Conservation (phyloP, 495 filamentous ascomycete genomes). For the Aspergillus indologenus region DNA sequence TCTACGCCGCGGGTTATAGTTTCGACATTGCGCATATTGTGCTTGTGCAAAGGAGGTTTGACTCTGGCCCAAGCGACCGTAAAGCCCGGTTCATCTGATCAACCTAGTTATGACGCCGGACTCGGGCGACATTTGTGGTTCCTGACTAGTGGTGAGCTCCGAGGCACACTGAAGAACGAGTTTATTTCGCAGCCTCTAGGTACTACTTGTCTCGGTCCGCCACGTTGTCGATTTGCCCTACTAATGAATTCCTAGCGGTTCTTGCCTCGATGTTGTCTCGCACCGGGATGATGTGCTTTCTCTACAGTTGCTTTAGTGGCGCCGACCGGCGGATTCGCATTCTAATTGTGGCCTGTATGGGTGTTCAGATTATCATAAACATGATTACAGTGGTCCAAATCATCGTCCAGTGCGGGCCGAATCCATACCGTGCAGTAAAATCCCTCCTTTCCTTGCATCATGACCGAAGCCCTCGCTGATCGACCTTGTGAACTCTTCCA, state of each 20-base stretch:
- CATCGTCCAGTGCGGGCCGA: slow-evolving; percentile 37
- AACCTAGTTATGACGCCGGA: slow-evolving; percentile 27
- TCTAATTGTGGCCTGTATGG: slow-evolving; percentile 30
- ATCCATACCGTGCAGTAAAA: slow-evolving; percentile 32
- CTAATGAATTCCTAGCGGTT: slow-evolving; percentile 49
- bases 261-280: slow-evolving; percentile 43
- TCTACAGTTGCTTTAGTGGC: slow-evolving; percentile 34
- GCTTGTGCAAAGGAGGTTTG: slow-evolving; percentile 31
- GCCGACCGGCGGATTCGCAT: slow-evolving; percentile 30
- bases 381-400: slow-evolving; percentile 36
- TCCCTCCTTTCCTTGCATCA: too few relatives aligned
- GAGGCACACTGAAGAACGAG: slow-evolving; percentile 30
- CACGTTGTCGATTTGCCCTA: neutral
- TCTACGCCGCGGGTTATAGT: slow-evolving; percentile 30
- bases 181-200: slow-evolving; percentile 33
- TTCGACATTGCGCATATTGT: slow-evolving; percentile 35
- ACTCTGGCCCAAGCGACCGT: neutral
- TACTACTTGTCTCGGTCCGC: neutral
- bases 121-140: slow-evolving; percentile 35
- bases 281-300: slow-evolving; percentile 41
- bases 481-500: too few relatives aligned
- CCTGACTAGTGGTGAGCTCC: slow-evolving; percentile 19
- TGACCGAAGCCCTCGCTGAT: too few relatives aligned
- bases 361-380: slow-evolving; percentile 34
- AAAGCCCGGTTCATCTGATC: slow-evolving; percentile 1